Evolutionary conservation across 768 basidiomycete genomes (phyloP).

Genomic region (Gymnopilus junonius): DNA sequence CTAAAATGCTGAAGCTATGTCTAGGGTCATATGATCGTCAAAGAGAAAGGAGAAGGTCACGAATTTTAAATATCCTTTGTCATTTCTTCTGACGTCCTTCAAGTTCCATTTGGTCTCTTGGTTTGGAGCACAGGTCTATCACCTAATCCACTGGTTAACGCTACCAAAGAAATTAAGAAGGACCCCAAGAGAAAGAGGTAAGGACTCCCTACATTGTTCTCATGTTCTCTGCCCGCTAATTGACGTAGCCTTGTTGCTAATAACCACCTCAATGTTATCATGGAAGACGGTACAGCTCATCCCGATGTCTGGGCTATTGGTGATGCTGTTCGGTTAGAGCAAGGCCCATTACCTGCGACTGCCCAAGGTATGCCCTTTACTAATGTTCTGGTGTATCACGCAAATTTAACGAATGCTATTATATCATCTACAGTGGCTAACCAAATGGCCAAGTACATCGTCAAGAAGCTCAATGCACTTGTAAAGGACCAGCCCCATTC

Average conservation of each 20-base stretch:
- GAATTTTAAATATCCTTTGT: neutral
- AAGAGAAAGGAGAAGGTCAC: constrained; percentile 72
- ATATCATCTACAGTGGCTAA: constrained; percentile 58
- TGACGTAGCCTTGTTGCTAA: constrained; percentile 45
- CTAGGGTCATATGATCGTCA: constrained; percentile 70
- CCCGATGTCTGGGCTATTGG: constrained; percentile 83
- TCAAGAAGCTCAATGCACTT: constrained; percentile 67
- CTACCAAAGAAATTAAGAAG: constrained; percentile 63
- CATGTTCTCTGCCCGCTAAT: neutral
- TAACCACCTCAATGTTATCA: constrained; percentile 64
- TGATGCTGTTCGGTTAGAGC: constrained; percentile 69
- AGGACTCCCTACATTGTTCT: neutral
- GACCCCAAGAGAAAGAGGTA: constrained; percentile 62
- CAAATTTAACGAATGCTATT: constrained; percentile 13
- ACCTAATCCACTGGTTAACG: constrained; percentile 76
- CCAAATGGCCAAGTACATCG: constrained; percentile 74
- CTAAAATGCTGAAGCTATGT: neutral
- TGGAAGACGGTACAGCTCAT: constrained; percentile 54
- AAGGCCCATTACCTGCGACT: constrained; percentile 73
- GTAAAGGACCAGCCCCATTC: constrained; percentile 50
- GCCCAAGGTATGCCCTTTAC: constrained; percentile 62
- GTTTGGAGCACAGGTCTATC: constrained; percentile 90
- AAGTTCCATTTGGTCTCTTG: constrained; percentile 81
- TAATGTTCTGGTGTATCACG: constrained; percentile 3
- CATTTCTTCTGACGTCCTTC: constrained; percentile 4